These are phyloP conservation scores for Zygotorulaspora danielsina DNA, from an alignment of 805 yeast species.

Conservation along the genomic window DNA sequence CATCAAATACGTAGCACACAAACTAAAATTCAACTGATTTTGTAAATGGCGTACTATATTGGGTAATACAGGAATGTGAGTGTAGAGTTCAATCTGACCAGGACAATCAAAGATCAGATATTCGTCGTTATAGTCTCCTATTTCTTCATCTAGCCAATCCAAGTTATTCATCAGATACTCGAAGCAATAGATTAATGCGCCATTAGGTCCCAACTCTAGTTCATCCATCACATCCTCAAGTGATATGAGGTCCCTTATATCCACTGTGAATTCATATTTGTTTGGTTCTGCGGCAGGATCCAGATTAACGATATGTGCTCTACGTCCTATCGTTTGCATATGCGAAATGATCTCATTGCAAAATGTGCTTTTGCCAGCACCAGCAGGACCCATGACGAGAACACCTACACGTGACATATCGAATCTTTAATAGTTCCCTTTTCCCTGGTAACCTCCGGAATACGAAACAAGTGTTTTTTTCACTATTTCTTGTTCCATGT, in stretches of 20 bases:
- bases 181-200: conserved; percentile 88
- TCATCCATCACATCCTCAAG: conserved; percentile 95
- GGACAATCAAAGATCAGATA: conserved; percentile 94
- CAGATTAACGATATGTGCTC: conserved; percentile 90
- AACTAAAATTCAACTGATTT: conserved; percentile 70
- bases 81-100: conserved; percentile 91
- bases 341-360: conserved; percentile 83
- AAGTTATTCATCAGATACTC: conserved; percentile 83
- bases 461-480: too few species aligned
- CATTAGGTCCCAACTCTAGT: conserved; percentile 89
- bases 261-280: conserved; percentile 87
- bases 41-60: conserved; percentile 81
- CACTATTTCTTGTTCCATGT: too few species aligned
- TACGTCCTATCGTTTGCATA: conserved; percentile 84
- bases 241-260: conserved; percentile 84
- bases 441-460: too few species aligned
- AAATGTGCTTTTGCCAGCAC: conserved; percentile 93
- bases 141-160: conserved; percentile 97
- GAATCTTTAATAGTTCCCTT: too few species aligned
- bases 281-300: conserved; percentile 97
- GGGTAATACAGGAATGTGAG: conserved; percentile 92
- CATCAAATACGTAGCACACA: conserved; percentile 87
- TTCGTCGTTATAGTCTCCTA: conserved; percentile 94
- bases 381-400: conserved; percentile 94
- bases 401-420: conserved; percentile 98